Base-by-base conservation (phyloP, 768 basidiomycete genomes). In the Amanita phalloides region DNA sequence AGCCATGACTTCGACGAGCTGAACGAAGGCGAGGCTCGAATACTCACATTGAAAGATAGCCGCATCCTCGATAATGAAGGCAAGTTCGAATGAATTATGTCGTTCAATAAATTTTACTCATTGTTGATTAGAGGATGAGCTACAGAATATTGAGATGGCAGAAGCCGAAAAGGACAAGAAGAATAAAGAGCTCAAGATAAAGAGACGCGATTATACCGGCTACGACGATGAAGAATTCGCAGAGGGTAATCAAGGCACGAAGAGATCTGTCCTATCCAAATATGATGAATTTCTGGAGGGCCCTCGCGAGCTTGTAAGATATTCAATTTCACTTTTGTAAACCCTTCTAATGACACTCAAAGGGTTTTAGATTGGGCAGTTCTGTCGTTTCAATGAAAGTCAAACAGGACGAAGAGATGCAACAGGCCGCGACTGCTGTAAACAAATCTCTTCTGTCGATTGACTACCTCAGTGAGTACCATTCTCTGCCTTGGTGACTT, bases 11-110 rank as follows among this genome's bases (percentile, higher is more conserved):
- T 94, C 57, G 86, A 93, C 54, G 87, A 78, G 58, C 76, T 99
- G 68, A 88, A 84, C 56, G 93, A 95, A 68, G 94, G 95, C 59
- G 86, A 96, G 68, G 90, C 90, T 58, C 84, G 84, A 58, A 91
- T 99, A 73, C 84, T 99, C 60, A 99, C 96, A 3, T 73, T 98
- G 64, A 96, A 96, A 79, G 95, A 97, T 63, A 87, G 84, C 62
- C 85, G 92, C 41, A 87, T 99, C 55, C 82, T 99, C 38, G 94
- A 93, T 61, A 87, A 92, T 54, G 93, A 97, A 77, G 94, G 93
- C 89, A 58, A 52, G 69, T 56, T 32, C 1, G 32, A 20, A 21
- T 20, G 38, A 51, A 3, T 17, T 50, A 38, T 25, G 43, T 55
- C 4, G 32, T 32, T 32, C 26, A 54, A 32, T 20, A 13, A 10